A percentile compares a stretch with the other conserved stretches of the same genome.
These are phyloP conservation scores for Clarkia xantiana DNA, from an alignment of 345 rosid species.

Conservation along the genomic window DNA sequence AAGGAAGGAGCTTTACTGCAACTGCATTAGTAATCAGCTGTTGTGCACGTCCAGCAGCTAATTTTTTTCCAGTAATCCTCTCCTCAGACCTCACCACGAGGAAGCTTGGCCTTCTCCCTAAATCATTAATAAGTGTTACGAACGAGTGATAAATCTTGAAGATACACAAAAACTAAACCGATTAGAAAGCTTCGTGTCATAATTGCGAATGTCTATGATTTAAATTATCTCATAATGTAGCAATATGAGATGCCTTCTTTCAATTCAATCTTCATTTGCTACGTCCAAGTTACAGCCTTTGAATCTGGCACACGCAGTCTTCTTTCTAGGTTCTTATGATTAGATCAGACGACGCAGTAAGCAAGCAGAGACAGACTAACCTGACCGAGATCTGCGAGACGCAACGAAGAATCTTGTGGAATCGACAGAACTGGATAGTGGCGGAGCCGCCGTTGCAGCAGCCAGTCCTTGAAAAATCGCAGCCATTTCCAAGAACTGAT, in stretches of 20 bases:
- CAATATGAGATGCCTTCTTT: too few species aligned
- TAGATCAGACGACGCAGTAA: background rate
- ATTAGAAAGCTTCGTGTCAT: background rate
- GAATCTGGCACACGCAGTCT: background rate
- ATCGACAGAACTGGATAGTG: slow-evolving; percentile 32
- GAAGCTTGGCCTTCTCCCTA: slow-evolving; percentile 34
- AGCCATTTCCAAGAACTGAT: slow-evolving; percentile 23
- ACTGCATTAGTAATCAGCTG: slow-evolving; percentile 35
- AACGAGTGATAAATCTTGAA: background rate
- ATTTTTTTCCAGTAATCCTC: slow-evolving; percentile 8
- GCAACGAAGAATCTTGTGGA: slow-evolving; percentile 28
- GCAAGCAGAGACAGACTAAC: slow-evolving; percentile 15
- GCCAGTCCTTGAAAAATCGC: slow-evolving; percentile 52
- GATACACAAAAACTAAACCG: background rate
- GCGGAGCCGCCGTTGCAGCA: slow-evolving; percentile 30
- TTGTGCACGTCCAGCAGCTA: too few species aligned
- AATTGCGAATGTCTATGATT: too few species aligned
- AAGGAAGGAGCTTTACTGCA: slow-evolving; percentile 29
- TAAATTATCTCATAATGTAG: too few species aligned
- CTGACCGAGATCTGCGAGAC: slow-evolving; percentile 36
- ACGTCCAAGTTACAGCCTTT: too few species aligned
- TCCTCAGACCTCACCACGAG: slow-evolving; percentile 53
- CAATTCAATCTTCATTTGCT: too few species aligned
- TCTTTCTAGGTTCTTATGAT: background rate
- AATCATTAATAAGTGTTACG: slow-evolving; percentile 10